Percentiles rank a stretch among this genome's conserved stretches.
Conservation (phyloP, 805 yeast genomes). For the Vanderwaltozyma polyspora region DNA sequence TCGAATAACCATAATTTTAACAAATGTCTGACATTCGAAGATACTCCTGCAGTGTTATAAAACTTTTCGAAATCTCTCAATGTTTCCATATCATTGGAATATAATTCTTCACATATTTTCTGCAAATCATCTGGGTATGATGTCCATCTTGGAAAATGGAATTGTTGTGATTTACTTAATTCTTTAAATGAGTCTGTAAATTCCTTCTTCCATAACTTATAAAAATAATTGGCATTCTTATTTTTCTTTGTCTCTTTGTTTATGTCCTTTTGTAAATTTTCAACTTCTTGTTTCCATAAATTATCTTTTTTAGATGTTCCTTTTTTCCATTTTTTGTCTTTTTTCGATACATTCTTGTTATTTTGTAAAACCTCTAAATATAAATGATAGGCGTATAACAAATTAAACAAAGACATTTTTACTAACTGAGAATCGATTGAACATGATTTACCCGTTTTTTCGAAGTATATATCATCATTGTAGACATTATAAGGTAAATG, state of each 20-base stretch:
- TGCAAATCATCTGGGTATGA: slow-evolving; percentile 15
- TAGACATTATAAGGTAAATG: too few relatives aligned
- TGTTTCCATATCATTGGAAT: slow-evolving; percentile 13
- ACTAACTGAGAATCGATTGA: slow-evolving; percentile 10
- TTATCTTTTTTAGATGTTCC: not conserved
- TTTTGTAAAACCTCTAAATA: slow-evolving; percentile 12
- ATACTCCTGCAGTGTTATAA: slow-evolving; percentile 9
- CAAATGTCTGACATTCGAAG: slow-evolving; percentile 10
- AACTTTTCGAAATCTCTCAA: slow-evolving; percentile 16
- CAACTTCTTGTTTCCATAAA: not conserved
- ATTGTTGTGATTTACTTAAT: slow-evolving; percentile 13
- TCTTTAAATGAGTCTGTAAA: slow-evolving; percentile 7
- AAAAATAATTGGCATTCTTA: slow-evolving; percentile 7
- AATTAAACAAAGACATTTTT: slow-evolving; percentile 20
- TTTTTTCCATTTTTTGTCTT: too few relatives aligned
- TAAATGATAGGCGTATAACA: slow-evolving; percentile 20
- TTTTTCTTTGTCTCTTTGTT: not conserved
- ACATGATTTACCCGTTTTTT: slow-evolving; percentile 5
- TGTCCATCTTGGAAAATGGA: slow-evolving; percentile 20
- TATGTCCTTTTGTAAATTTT: not conserved
- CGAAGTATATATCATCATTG: slow-evolving; percentile 2
- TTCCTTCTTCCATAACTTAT: slow-evolving; percentile 17
- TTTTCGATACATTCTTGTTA: too few relatives aligned
- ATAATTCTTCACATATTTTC: slow-evolving; percentile 10
- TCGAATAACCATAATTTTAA: slow-evolving; percentile 23